phyloP scores from a whole-genome alignment of 1,284 basidiomycete genomes.

The Schizophyllum commune region DNA sequence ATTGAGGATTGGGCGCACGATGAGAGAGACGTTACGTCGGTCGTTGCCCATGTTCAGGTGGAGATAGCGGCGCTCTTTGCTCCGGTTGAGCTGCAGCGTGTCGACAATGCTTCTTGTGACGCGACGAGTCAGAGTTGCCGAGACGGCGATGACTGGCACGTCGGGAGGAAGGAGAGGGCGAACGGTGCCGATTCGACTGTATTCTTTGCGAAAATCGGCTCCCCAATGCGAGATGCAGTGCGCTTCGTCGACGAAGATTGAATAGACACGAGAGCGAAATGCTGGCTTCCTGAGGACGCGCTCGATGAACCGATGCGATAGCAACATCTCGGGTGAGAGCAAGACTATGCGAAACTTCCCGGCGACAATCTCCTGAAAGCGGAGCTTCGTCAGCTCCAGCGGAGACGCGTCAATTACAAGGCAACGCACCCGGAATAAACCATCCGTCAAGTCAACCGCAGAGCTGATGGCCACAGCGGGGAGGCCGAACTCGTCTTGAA shows the following conservation, averaged over 20 bases:
- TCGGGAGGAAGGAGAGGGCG: slow-evolving; percentile 25
- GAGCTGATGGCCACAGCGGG: neutral
- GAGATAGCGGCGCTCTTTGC: too few relatives aligned
- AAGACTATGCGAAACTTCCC: slow-evolving; percentile 28
- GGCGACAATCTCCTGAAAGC: slow-evolving; percentile 25
- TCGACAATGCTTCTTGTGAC: slow-evolving; percentile 23
- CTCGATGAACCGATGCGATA: slow-evolving; percentile 24
- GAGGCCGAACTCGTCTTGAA: neutral
- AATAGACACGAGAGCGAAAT: slow-evolving; percentile 19
- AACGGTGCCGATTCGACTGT: slow-evolving; percentile 25
- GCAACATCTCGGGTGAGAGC: too few relatives aligned
- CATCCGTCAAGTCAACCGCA: neutral
- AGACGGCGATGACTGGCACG: slow-evolving; percentile 28
- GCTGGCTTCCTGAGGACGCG: slow-evolving; percentile 22
- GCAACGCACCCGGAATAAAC: neutral
- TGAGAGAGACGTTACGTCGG: slow-evolving; percentile 27
- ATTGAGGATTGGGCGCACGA: slow-evolving; percentile 29
- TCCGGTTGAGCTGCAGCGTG: slow-evolving; percentile 22
- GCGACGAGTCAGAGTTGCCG: slow-evolving; percentile 27
- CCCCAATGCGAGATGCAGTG: slow-evolving; percentile 36
- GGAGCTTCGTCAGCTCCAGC: slow-evolving; percentile 6
- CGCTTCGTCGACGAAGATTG: slow-evolving; percentile 31
- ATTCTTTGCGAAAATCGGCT: slow-evolving; percentile 31
- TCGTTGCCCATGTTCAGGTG: slow-evolving; percentile 28
- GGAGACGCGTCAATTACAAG: too few relatives aligned